Conservation (phyloP, 1,139 yeast genomes). For the Blastobotrys malaysiensis region DNA sequence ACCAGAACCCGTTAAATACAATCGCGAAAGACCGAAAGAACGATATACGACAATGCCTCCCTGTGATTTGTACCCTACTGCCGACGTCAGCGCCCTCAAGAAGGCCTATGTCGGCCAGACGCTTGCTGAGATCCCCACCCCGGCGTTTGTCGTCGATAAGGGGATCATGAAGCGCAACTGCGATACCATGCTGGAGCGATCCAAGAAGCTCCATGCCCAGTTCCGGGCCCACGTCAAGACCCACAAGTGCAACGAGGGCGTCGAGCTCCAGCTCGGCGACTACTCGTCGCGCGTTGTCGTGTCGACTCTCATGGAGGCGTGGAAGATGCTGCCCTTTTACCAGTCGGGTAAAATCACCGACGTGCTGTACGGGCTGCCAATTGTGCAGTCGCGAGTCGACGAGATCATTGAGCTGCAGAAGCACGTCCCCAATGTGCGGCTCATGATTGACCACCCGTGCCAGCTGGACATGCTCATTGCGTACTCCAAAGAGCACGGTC, state of each 20-base stretch:
- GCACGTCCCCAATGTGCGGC: slow-evolving; percentile 28
- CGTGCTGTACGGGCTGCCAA: slow-evolving; percentile 66
- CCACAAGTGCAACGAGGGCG: slow-evolving; percentile 54
- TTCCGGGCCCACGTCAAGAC: slow-evolving; percentile 74
- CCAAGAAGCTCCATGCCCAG: slow-evolving; percentile 47
- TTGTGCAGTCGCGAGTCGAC: slow-evolving; percentile 43
- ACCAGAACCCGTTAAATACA: background rate
- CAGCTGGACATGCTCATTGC: slow-evolving; percentile 48
- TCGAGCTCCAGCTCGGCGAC: slow-evolving; percentile 40
- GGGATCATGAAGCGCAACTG: slow-evolving; percentile 22
- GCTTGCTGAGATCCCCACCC: slow-evolving; percentile 34
- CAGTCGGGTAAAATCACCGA: slow-evolving; percentile 48
- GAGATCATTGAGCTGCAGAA: slow-evolving; percentile 44
- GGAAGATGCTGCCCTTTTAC: slow-evolving; percentile 45
- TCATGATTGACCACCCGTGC: slow-evolving; percentile 57
- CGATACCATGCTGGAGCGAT: slow-evolving; percentile 23
- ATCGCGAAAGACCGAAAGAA: background rate
- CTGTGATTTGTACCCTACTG: slow-evolving; percentile 18
- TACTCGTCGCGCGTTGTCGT: slow-evolving; percentile 50
- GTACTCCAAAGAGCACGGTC: slow-evolving; percentile 34
- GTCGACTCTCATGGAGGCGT: slow-evolving; percentile 65
- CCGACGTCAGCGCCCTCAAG: slow-evolving; percentile 22
- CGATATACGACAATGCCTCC: slow-evolving; percentile 12
- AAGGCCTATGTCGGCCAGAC: slow-evolving; percentile 30
- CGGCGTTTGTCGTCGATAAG: slow-evolving; percentile 34